Evolutionary conservation across 2,329 filamentous ascomycete species (phyloP), one percentile per base, ranked within the genome.

Genomic region (Pestalotiopsis sp.): DNA sequence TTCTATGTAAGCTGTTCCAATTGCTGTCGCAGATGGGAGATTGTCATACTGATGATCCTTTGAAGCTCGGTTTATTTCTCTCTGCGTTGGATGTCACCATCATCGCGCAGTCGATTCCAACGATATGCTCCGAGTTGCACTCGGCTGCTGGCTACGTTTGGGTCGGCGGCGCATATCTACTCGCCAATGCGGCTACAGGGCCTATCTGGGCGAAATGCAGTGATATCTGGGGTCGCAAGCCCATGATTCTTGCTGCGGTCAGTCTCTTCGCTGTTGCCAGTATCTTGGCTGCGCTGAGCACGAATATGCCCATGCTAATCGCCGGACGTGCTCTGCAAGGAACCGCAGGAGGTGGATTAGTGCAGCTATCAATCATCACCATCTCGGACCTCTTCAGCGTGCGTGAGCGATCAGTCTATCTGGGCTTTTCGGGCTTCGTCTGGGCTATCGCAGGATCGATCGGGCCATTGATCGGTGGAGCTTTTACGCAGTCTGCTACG

Each of bases 81-180:
- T 58, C 73, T 20, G 73, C 74, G n/a, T 70, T 75, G 75, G 80
- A 76, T 52, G 67, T 70, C 25, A 86, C 83, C 2, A 84, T 86
- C 71, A 77, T 87, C 59, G 78, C 85, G 11, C 86, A 84, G 1
- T 81, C 85, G 2, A 82, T 86, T 27, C 85, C 85, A 0, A 83
- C 82, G 0, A 87, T 88, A 63, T 79, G 81, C 12, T 73, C 75
- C 3, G 79, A 87, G 25, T 79, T 91, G 4, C 77, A 85, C 57
- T 89, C 87, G 5, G 71, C 73, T 3, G 80, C 85, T 6, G 88
- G 88, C 11, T 92, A 91, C 75, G 86, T 86, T 17, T 92, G 90
- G 90, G 88, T 92, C 65, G 90, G 89, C 1, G 87, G 85, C 20
- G 87, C 90, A 1, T 92, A 90, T 74, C 78, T 91, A 0, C 84